These are phyloP conservation scores for Beauveria brongniartii DNA, from an alignment of 2,329 filamentous ascomycete genomes.

Conservation along the genomic window DNA sequence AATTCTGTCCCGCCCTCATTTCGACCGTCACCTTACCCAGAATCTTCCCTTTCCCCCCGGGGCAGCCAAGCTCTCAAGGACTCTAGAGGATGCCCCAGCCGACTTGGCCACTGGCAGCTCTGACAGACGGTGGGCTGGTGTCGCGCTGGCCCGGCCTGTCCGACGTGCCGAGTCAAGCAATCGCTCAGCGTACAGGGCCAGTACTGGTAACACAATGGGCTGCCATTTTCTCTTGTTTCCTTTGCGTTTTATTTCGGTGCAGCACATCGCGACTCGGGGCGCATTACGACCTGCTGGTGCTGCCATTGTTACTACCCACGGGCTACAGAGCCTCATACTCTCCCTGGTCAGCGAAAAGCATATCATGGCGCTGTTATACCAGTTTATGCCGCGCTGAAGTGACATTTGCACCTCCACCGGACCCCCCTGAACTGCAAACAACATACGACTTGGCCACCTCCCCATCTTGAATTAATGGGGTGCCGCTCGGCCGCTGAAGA, in stretches of 20 bases:
- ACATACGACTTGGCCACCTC: background rate
- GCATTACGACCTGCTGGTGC: background rate
- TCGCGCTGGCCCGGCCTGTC: background rate
- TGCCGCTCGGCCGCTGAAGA: background rate
- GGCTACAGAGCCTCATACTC: background rate
- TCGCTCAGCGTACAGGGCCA: background rate
- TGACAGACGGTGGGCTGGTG: background rate
- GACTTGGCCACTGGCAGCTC: background rate
- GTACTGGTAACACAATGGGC: background rate
- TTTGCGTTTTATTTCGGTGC: background rate
- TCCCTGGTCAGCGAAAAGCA: background rate
- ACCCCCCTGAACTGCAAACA: background rate
- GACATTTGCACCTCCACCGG: background rate
- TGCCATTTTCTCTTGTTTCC: background rate
- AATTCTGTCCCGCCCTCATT: background rate
- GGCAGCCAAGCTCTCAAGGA: background rate
- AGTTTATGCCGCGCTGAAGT: background rate
- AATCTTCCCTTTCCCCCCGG: conserved; percentile 8
- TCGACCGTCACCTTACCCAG: conserved; percentile 6
- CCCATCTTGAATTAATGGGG: background rate
- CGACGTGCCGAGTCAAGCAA: background rate
- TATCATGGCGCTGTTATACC: background rate
- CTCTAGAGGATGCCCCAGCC: background rate
- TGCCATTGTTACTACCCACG: background rate
- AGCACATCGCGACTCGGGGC: background rate